Evolutionary conservation across 1,139 yeast genomes (phyloP), one percentile per base, ranked within the genome.

Genomic region (Casaregolazyma suthepensis): DNA sequence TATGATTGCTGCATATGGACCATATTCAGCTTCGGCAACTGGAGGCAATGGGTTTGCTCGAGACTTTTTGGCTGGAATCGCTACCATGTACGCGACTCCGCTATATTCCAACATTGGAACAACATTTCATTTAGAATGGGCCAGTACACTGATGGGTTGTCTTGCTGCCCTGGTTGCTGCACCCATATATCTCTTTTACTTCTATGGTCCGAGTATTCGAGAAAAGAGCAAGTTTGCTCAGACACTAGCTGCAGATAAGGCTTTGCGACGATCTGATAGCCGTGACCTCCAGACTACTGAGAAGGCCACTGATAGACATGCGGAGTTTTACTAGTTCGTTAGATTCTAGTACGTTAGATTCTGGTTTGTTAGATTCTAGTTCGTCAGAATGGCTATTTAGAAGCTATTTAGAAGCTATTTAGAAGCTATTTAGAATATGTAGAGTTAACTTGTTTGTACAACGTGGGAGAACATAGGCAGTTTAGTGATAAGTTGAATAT

Each of bases 1-100:
- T 59, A 67, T 81, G 52, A 81, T 82, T 49, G 85, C 82, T 60
- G 79, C 82, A 79, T 81, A 81, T 62, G 81, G 82, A 35, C 72
- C 83, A 54, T 79, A 80, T 58, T 79, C 85, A 6, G 85, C 86
- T 2, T 75, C 81, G 9, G 64, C 70, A 1, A 72, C 75, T 5
- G 75, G 75, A 18, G 75, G 75, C 46, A 72, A 72, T 55, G 75
- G 74, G 7, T 71, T 71, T 56, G 71, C 75, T n/a, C 61, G 75
- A 55, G 75, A 72, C 56, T 67, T 71, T 50, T 61, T 72, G 49
- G 74, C 75, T 1, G 75, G 75, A 59, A 60, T 71, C 43, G 62
- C 72, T 3, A 68, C 75, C 22, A 69, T 71, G 70, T 70, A 66
- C 56, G 65, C 75, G 13, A 68, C 70, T 7, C 75, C 75, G 15